Conservation (phyloP, 176 grass and related monocot genomes). For the Hordeum marinum region DNA sequence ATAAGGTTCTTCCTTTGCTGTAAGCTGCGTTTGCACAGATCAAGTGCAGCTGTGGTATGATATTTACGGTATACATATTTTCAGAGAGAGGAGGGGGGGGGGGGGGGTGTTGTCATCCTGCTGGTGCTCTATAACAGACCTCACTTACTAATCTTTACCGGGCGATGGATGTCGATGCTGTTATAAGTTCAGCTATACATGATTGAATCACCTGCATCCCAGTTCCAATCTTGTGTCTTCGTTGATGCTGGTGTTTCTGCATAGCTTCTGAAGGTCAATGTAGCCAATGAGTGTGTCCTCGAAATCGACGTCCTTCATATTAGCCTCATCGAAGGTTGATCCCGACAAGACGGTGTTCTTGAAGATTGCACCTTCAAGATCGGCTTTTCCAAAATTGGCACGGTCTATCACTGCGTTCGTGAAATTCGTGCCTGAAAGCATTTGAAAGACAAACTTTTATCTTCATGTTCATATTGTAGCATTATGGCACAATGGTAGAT, state of each 20-base stretch:
- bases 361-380: constrained; percentile 79
- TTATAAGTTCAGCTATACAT: not conserved
- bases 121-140: constrained; percentile 32
- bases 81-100: not conserved
- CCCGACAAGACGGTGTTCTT: constrained; percentile 71
- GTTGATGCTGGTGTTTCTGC: constrained; percentile 63
- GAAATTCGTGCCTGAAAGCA: constrained; percentile 69
- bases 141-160: not conserved
- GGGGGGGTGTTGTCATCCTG: not conserved
- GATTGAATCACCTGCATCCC: constrained; percentile 60
- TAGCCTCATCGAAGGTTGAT: constrained; percentile 72
- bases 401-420: constrained; percentile 88
- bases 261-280: constrained; percentile 95
- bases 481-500: not conserved
- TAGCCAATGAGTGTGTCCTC: constrained; percentile 95
- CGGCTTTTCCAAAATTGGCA: constrained; percentile 68
- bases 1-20: not conserved
- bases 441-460: not conserved
- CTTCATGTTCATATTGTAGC: not conserved
- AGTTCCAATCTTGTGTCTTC: constrained; percentile 46
- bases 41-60: not conserved
- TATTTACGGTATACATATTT: constrained; percentile 8
- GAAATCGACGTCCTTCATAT: constrained; percentile 51
- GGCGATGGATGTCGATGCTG: not conserved
- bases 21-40: not conserved